These are phyloP conservation scores for Verticillium zaregamsianum DNA, from an alignment of 2,329 filamentous ascomycete species.

Conservation along the genomic window DNA sequence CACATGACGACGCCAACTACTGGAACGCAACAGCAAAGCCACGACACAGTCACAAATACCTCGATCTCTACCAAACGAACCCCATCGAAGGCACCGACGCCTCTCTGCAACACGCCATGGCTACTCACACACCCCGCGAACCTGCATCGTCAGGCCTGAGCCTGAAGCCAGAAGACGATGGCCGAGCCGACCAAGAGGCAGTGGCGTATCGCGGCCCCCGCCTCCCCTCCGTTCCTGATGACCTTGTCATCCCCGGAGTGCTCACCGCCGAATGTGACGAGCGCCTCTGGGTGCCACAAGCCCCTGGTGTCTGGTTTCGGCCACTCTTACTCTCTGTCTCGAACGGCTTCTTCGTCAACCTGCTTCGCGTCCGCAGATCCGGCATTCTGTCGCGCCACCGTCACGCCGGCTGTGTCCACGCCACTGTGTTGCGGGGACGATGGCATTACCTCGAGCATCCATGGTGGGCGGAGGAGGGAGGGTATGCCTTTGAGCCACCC, in stretches of 20 bases:
- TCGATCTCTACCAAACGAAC: too few species aligned
- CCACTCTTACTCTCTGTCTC: slow-evolving; percentile 24
- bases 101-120: too few species aligned
- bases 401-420: slow-evolving; percentile 27
- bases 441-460: slow-evolving; percentile 32
- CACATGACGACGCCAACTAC: too few species aligned
- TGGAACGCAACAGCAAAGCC: too few species aligned
- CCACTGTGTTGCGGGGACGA: slow-evolving; percentile 22
- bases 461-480: slow-evolving; percentile 29
- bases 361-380: too few species aligned
- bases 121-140: too few species aligned
- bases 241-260: slow-evolving; percentile 18
- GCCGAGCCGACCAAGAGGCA: too few species aligned
- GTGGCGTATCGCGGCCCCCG: too few species aligned
- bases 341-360: slow-evolving; percentile 7
- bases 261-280: slow-evolving; percentile 22
- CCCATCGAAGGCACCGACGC: too few species aligned
- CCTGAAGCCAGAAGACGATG: too few species aligned
- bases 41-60: too few species aligned
- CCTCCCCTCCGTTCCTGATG: slow-evolving; percentile 14
- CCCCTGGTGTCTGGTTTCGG: slow-evolving; percentile 23
- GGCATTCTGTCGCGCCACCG: slow-evolving; percentile 26
- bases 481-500: slow-evolving; percentile 27
- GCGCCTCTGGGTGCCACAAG: slow-evolving; percentile 25
- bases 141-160: too few species aligned